Conservation (phyloP, 345 rosid species). For the Euphorbia peplus region DNA sequence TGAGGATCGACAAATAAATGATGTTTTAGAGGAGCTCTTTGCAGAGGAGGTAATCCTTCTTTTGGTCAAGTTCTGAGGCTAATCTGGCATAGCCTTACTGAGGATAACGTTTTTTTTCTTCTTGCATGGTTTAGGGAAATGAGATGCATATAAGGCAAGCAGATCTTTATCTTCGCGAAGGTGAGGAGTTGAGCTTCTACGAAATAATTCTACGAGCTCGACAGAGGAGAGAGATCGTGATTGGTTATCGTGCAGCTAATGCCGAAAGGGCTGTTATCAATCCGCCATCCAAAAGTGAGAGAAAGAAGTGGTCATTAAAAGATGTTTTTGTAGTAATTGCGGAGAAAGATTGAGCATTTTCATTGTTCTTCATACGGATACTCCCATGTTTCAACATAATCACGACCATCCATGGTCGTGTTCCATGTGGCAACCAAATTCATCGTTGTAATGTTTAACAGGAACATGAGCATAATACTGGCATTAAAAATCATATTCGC, state of each 20-base stretch:
- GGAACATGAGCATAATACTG: too few relatives aligned
- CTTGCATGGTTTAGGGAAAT: constrained; percentile 46
- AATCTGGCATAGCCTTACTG: not conserved
- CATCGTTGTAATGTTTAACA: too few relatives aligned
- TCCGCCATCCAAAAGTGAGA: constrained; percentile 50
- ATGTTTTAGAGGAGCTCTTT: constrained; percentile 65
- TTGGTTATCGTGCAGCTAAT: constrained; percentile 52
- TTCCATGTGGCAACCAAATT: too few relatives aligned
- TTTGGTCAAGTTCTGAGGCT: not conserved
- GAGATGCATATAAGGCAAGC: constrained; percentile 67
- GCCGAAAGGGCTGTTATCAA: constrained; percentile 64
- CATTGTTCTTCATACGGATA: not conserved
- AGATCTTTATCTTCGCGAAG: constrained; percentile 49
- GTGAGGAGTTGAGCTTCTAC: constrained; percentile 64
- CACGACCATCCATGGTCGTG: too few relatives aligned
- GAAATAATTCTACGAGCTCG: constrained; percentile 54
- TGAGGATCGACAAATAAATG: constrained; percentile 70
- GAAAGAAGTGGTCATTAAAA: constrained; percentile 44
- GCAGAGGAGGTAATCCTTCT: constrained; percentile 60
- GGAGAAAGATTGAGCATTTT: constrained; percentile 44
- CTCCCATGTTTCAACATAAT: too few relatives aligned
- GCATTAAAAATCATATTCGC: too few relatives aligned
- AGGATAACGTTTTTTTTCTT: not conserved
- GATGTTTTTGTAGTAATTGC: constrained; percentile 61
- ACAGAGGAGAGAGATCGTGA: constrained; percentile 57